Conservation (phyloP, 768 basidiomycete genomes). For the Mycena epipterygia region DNA sequence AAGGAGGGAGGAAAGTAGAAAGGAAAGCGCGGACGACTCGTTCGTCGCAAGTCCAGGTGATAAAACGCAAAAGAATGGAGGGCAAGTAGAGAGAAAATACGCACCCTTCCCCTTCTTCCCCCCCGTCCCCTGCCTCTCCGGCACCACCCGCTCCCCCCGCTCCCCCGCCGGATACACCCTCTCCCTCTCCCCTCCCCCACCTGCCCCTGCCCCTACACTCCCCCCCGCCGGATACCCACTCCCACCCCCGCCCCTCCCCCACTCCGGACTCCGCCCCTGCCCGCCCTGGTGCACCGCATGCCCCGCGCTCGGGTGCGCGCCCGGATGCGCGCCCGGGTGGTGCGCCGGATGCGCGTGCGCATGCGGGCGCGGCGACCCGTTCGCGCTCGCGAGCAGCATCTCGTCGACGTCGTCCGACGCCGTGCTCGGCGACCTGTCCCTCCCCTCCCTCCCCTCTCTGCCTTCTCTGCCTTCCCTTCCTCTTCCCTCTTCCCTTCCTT, state of each 20-base stretch:
- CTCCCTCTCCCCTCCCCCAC: background rate
- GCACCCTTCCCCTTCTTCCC: constrained; percentile 12
- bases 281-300: background rate
- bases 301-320: background rate
- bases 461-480: constrained; percentile 7
- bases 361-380: constrained; percentile 9
- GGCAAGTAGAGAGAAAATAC: background rate
- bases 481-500: background rate
- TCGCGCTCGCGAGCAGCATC: constrained; percentile 29
- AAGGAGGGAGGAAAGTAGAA: background rate
- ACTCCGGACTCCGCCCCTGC: background rate
- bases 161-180: background rate
- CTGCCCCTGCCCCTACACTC: background rate
- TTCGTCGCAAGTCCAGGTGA: background rate
- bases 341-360: background rate
- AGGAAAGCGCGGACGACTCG: background rate
- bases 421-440: constrained; percentile 19
- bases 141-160: constrained; percentile 3
- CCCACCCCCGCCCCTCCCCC: background rate
- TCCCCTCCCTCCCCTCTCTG: background rate
- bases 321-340: background rate
- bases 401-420: constrained; percentile 34
- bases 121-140: background rate
- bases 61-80: background rate
- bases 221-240: background rate